Percentiles rank a stretch among this genome's conserved stretches.
Conservation (phyloP, 2,329 filamentous ascomycete species). For the Pezicula neosporulosa region DNA sequence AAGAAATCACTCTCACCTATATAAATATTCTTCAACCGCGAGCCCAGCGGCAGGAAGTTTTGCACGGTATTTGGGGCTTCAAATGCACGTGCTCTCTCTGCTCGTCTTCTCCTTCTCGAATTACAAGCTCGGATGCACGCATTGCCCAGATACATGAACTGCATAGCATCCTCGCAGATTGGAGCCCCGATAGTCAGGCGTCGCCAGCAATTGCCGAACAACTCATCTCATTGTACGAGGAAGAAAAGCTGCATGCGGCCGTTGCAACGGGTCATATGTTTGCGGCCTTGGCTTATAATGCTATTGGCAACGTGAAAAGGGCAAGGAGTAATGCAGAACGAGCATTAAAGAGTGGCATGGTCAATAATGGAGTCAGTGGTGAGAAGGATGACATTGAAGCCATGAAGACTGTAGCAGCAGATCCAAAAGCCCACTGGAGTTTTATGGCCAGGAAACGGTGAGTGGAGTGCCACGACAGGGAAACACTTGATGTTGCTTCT, state of each 20-base stretch:
- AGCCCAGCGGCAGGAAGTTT: constrained; percentile 24
- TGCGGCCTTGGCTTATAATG: constrained; percentile 37
- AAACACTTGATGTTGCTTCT: too few relatives aligned
- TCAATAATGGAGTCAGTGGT: constrained; percentile 27
- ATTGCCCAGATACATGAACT: constrained; percentile 29
- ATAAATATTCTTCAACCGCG: constrained; percentile 30
- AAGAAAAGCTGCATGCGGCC: constrained; percentile 29
- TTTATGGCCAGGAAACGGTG: constrained; percentile 5
- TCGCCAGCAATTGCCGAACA: constrained; percentile 33
- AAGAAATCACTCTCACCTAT: constrained; percentile 38
- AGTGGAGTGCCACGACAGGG: too few relatives aligned
- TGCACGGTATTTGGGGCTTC: constrained; percentile 35
- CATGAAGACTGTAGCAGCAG: constrained; percentile 30
- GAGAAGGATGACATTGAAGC: constrained; percentile 23
- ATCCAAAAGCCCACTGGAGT: constrained; percentile 27
- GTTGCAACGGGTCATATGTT: constrained; percentile 33
- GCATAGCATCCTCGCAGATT: constrained; percentile 31
- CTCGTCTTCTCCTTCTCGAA: constrained; percentile 22
- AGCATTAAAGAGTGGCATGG: constrained; percentile 23
- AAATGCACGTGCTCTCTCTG: constrained; percentile 35
- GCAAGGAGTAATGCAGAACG: constrained; percentile 31
- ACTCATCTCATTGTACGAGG: constrained; percentile 32
- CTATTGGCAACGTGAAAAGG: constrained; percentile 26
- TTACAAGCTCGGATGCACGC: constrained; percentile 31
- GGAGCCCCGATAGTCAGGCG: constrained; percentile 23